phyloP scores from a whole-genome alignment of 257 asterid genomes.

The Lycium barbarum region DNA sequence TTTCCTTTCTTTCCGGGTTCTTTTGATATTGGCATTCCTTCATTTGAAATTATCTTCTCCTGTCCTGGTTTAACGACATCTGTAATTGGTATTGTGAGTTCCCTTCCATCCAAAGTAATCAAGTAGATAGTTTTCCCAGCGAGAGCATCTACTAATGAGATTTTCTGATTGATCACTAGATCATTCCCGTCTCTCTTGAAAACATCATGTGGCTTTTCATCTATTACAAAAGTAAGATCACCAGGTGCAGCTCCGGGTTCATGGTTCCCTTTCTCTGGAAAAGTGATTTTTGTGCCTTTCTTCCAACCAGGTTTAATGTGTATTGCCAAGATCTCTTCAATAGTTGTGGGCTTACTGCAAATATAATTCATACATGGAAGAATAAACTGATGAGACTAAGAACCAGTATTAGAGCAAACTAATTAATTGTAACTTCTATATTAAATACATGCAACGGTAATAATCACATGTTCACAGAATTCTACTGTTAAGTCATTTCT shows the following conservation, averaged over 20 bases:
- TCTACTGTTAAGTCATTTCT: not conserved
- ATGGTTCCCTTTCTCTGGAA: conserved; percentile 39
- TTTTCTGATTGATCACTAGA: conserved; percentile 30
- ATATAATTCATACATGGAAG: not conserved
- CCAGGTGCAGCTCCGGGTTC: conserved; percentile 30
- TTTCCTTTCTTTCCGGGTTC: conserved; percentile 33
- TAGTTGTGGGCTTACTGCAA: conserved; percentile 33
- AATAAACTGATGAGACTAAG: conserved; percentile 7
- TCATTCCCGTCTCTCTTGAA: conserved; percentile 35
- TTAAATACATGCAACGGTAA: not conserved
- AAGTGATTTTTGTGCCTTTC: conserved; percentile 38
- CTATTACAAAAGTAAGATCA: conserved; percentile 33
- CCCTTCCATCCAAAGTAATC: conserved; percentile 31
- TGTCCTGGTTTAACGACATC: conserved; percentile 27
- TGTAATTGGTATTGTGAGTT: conserved; percentile 28
- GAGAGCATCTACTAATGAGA: conserved; percentile 33
- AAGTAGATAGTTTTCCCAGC: conserved; percentile 33
- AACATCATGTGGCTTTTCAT: conserved; percentile 35
- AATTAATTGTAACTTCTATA: conserved; percentile 2
- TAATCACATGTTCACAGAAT: conserved; percentile 16
- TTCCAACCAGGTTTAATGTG: conserved; percentile 39
- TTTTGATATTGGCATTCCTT: conserved; percentile 35
- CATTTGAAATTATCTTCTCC: conserved; percentile 24
- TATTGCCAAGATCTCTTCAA: conserved; percentile 34
- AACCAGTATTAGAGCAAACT: conserved; percentile 1